Evolutionary conservation across 176 grass and related monocot genomes (phyloP), one percentile per base, ranked within the genome.

Genomic region (Triticum dicoccoides): DNA sequence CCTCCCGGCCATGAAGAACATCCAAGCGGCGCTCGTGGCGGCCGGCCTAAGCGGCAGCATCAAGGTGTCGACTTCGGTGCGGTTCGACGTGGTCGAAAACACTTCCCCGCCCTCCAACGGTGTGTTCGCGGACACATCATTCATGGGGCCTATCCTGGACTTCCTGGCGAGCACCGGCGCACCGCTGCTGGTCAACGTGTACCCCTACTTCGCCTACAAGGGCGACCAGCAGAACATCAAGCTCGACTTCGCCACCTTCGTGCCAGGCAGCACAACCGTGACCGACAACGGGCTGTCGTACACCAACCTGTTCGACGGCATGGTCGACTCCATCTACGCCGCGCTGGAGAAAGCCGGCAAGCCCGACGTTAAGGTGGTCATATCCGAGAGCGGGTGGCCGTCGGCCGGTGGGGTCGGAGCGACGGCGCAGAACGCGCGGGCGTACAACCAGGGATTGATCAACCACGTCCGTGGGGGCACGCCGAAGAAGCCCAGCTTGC

Each of bases 121-220:
- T 0, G 69, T 20, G 9, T 95, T 94, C 92, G 20, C 3, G 1
- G 6, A 84, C 77, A 38, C 65, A 4, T n/a, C 64, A 1, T 73
- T 47, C 82, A 87, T 94, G 78, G 59, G 38, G 3, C 27, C 78
- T 1, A 83, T 94, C 17, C 78, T 65, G 5, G 52, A 84, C 17
- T 93, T 77, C 87, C 49, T 98, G 0, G 86, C 32, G 3, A 37
- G 11, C 39, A 95, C 61, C 0, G 83, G 89, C 35, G 85, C 93
- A 2, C 95, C 95, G 10, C 83, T 98, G 4, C 86, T 98, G 23
- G 83, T 78, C 20, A 98, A 95, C 84, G 82, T 95, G 29, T 98
- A 95, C 81, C 89, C 95, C 0, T 98, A 98, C 88, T 91, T 98
- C 86, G 82, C 83, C 13, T 93, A 93, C 79, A 77, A 4, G 0